Conservation (phyloP, 179 eudicot genomes). For the Actinidia chinensis region DNA sequence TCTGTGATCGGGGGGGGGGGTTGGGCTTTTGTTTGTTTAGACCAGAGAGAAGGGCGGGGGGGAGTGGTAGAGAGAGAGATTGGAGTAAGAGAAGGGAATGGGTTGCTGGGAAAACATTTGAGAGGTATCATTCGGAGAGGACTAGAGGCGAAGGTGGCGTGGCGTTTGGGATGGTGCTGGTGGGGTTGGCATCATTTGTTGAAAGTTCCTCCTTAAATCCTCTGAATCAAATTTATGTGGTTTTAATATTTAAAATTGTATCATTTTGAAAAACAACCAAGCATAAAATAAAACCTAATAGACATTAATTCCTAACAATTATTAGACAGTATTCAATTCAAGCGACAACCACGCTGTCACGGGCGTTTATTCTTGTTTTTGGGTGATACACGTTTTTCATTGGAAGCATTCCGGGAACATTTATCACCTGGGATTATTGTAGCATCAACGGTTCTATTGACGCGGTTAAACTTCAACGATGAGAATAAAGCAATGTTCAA, state of each 20-base stretch:
- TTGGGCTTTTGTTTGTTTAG: too few species aligned
- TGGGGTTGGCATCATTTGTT: background rate
- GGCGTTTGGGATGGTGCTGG: background rate
- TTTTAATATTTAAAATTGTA: too few species aligned
- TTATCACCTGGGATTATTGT: too few species aligned
- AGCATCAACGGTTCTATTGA: too few species aligned
- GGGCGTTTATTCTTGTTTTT: too few species aligned
- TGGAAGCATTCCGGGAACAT: too few species aligned
- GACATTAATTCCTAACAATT: background rate
- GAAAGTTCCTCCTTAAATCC: background rate
- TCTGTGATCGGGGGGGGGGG: background rate
- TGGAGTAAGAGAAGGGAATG: conserved; percentile 2
- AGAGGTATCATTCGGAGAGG: background rate
- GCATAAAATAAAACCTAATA: too few species aligned
- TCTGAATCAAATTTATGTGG: background rate
- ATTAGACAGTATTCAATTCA: background rate
- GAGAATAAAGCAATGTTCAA: too few species aligned
- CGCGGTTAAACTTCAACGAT: too few species aligned
- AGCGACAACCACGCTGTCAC: too few species aligned
- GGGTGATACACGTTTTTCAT: too few species aligned
- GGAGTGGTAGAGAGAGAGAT: background rate
- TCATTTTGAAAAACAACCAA: too few species aligned
- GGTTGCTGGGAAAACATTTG: background rate
- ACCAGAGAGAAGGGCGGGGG: background rate
- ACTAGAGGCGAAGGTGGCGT: background rate